Conservation (phyloP, 148 eudicot species). For the Vaccinium corymbosum region DNA sequence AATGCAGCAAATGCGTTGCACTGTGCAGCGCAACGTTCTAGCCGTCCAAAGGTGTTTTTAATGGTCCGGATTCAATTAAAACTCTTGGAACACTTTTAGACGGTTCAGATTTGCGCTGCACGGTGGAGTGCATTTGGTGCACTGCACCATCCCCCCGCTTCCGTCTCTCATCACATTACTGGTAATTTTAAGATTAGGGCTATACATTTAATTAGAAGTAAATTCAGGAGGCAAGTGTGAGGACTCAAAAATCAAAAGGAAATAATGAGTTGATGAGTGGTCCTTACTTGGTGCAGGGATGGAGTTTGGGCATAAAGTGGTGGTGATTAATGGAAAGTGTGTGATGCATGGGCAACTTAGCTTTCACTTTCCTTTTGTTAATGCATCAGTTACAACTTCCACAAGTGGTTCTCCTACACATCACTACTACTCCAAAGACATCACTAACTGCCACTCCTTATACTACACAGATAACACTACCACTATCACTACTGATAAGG, state of each 20-base stretch:
- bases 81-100: too few relatives aligned
- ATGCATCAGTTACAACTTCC: slow-evolving; percentile 11
- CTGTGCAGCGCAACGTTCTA: too few relatives aligned
- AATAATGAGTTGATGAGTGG: neutral
- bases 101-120: too few relatives aligned
- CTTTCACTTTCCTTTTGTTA: slow-evolving; percentile 3
- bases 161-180: too few relatives aligned
- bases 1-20: too few relatives aligned
- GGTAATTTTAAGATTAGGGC: too few relatives aligned
- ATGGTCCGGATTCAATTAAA: too few relatives aligned
- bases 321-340: neutral
- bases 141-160: too few relatives aligned
- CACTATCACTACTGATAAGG: neutral
- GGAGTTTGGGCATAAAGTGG: slow-evolving; percentile 15
- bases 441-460: slow-evolving; percentile 1
- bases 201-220: too few relatives aligned
- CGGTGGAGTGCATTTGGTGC: too few relatives aligned
- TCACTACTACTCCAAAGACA: slow-evolving; percentile 12
- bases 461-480: neutral
- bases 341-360: neutral
- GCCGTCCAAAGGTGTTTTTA: too few relatives aligned
- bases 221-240: neutral
- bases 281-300: neutral
- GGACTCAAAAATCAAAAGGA: neutral
- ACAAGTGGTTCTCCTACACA: slow-evolving; percentile 21